These are phyloP conservation scores for Agaricus subrufescens DNA, from an alignment of 768 basidiomycete genomes.

Conservation along the genomic window DNA sequence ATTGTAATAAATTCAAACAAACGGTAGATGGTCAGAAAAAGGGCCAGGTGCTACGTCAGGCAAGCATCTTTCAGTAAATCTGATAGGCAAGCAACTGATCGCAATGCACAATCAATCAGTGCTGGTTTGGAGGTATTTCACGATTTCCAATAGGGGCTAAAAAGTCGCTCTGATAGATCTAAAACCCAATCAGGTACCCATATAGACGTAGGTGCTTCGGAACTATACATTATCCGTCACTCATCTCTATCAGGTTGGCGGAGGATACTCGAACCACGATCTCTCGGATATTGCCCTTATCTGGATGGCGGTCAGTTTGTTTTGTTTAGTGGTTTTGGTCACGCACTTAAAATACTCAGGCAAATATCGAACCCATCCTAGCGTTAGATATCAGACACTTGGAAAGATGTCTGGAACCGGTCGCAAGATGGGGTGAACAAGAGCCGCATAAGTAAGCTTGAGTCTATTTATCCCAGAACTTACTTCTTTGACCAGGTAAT, in stretches of 20 bases:
- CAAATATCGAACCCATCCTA: constrained; percentile 51
- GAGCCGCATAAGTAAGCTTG: constrained; percentile 57
- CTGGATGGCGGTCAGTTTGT: constrained; percentile 56
- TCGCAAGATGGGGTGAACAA: constrained; percentile 57
- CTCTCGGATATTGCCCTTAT: constrained; percentile 57
- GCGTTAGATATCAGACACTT: constrained; percentile 55
- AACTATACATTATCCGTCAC: neutral
- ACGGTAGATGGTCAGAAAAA: constrained; percentile 45
- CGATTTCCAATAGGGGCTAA: neutral
- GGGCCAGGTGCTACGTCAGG: constrained; percentile 61
- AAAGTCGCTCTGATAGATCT: constrained; percentile 7
- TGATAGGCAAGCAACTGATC: neutral
- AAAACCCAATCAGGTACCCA: constrained; percentile 26
- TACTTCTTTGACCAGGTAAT: constrained; percentile 2
- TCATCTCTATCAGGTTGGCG: constrained; percentile 47
- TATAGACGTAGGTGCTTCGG: constrained; percentile 32
- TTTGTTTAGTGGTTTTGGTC: neutral
- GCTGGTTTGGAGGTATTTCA: constrained; percentile 62
- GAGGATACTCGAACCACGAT: constrained; percentile 66
- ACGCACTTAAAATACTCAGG: constrained; percentile 26
- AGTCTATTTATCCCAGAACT: too few relatives aligned
- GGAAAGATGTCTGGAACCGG: constrained; percentile 42
- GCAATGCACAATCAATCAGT: constrained; percentile 28
- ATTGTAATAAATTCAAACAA: constrained; percentile 61
- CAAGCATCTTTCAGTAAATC: constrained; percentile 16